Conservation (phyloP, 1,284 basidiomycete species). For the Caloboletus firmus region DNA sequence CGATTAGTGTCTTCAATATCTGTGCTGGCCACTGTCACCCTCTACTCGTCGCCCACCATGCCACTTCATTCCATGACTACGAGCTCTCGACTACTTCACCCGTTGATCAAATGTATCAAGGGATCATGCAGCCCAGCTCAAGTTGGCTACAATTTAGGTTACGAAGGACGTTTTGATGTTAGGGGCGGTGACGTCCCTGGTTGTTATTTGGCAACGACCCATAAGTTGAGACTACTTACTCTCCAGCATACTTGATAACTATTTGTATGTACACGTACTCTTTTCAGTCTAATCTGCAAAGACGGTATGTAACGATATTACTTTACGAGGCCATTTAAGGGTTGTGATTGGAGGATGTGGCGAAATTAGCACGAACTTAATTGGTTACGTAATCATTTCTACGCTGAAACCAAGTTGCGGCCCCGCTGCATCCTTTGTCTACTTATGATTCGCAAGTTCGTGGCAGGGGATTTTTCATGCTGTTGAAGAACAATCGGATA, state of each 20-base stretch:
- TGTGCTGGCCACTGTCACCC: not conserved
- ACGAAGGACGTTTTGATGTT: not conserved
- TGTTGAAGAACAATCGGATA: not conserved
- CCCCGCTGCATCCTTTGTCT: not conserved
- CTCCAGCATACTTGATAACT: too few relatives aligned
- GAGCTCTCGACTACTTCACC: too few relatives aligned
- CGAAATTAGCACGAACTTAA: too few relatives aligned
- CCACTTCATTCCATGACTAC: too few relatives aligned
- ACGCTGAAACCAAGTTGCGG: not conserved
- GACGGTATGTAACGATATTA: not conserved
- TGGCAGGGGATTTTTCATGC: not conserved
- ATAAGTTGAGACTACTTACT: not conserved
- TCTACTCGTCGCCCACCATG: not conserved
- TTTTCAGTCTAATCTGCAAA: not conserved
- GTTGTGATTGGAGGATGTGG: too few relatives aligned
- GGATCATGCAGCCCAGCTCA: not conserved
- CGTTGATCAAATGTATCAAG: not conserved
- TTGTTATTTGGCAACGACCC: not conserved
- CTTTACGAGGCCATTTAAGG: too few relatives aligned
- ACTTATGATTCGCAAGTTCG: not conserved
- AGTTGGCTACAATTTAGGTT: not conserved
- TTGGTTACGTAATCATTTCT: too few relatives aligned
- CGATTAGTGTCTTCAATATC: not conserved
- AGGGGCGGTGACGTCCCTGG: conserved; percentile 11
- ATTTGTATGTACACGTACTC: too few relatives aligned